Evolutionary conservation across 371 early-diverging fungal genomes (phyloP).

Genomic region (Umbelopsis sp.): DNA sequence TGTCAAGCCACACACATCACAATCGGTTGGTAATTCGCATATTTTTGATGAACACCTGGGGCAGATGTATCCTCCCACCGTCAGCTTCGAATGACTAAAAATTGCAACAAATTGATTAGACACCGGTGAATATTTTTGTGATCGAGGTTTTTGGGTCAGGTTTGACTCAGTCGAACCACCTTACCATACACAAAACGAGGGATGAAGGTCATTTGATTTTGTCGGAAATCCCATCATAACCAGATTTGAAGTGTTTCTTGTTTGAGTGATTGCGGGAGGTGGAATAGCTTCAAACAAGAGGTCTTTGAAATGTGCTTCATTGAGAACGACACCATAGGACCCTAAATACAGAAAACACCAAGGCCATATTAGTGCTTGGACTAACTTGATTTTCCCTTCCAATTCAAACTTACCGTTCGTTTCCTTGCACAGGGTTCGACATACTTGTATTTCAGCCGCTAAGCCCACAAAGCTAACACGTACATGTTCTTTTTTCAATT

Average conservation of each 20-base stretch:
- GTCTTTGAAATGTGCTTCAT: slow-evolving; percentile 83
- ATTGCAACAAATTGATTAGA: not conserved
- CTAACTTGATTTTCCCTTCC: not conserved
- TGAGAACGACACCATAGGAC: slow-evolving; percentile 81
- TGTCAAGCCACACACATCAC: slow-evolving; percentile 90
- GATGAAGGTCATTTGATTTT: slow-evolving; percentile 54
- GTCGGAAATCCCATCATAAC: slow-evolving; percentile 94
- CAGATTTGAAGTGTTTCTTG: slow-evolving; percentile 65
- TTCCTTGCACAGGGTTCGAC: slow-evolving; percentile 68
- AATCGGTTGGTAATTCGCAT: slow-evolving; percentile 92
- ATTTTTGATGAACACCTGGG: slow-evolving; percentile 86
- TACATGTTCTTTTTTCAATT: slow-evolving; percentile 69
- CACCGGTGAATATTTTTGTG: not conserved
- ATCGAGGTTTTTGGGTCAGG: not conserved
- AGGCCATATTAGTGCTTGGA: not conserved
- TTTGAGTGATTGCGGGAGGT: slow-evolving; percentile 78
- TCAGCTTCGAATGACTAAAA: slow-evolving; percentile 76
- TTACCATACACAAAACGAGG: slow-evolving; percentile 88
- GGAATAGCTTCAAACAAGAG: slow-evolving; percentile 78
- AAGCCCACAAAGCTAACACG: slow-evolving; percentile 86
- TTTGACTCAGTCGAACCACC: not conserved
- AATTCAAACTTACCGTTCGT: slow-evolving; percentile 68
- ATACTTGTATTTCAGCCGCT: slow-evolving; percentile 90
- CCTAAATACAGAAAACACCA: slow-evolving; percentile 44
- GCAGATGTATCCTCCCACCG: slow-evolving; percentile 83